Evolutionary conservation across 1,139 yeast genomes (phyloP).

Genomic region (Suhomyces choctaworum): DNA sequence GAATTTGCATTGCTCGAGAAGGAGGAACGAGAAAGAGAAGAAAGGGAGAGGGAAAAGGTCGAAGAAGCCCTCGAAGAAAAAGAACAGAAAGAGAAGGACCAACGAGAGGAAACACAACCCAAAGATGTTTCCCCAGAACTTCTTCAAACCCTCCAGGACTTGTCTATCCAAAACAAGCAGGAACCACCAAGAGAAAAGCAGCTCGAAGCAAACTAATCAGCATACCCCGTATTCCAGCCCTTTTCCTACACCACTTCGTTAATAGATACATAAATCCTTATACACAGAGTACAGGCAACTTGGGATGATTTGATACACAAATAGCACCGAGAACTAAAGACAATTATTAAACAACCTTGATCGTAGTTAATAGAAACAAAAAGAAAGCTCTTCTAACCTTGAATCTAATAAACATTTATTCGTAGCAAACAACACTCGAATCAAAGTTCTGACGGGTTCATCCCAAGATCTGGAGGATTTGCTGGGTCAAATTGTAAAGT

Average conservation of each 20-base stretch:
- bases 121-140: constrained; percentile 1
- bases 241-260: constrained; percentile 2
- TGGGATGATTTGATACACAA: constrained; percentile 6
- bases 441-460: constrained; percentile 13
- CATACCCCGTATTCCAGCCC: too few relatives aligned
- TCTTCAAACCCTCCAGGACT: constrained; percentile 3
- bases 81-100: constrained; percentile 1
- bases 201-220: constrained; percentile 1
- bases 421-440: too few relatives aligned
- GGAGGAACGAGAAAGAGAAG: constrained; percentile 3
- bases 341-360: constrained; percentile 9
- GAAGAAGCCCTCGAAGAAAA: background rate
- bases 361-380: too few relatives aligned
- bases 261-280: constrained; percentile 10
- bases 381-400: too few relatives aligned
- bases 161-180: background rate
- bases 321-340: constrained; percentile 12
- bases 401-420: constrained; percentile 1
- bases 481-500: constrained; percentile 76
- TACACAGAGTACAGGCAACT: constrained; percentile 10
- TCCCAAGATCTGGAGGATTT: constrained; percentile 60
- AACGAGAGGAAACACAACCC: background rate
- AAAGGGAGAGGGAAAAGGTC: constrained; percentile 1
- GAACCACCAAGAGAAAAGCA: background rate
- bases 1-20: constrained; percentile 14